Base-by-base conservation (phyloP, 768 basidiomycete species). In the Hericium rajendrae region DNA sequence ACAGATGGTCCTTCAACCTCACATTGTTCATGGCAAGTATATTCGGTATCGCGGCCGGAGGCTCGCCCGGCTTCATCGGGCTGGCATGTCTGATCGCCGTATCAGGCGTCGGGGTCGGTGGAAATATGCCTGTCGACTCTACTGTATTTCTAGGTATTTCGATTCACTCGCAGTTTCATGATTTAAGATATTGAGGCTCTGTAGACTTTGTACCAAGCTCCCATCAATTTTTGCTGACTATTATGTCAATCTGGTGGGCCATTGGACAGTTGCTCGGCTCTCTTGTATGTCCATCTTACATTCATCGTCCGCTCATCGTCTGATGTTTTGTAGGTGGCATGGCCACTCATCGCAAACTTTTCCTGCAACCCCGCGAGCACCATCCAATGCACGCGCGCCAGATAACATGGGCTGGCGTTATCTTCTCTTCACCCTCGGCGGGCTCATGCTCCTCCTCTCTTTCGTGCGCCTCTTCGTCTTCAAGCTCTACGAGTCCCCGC, bases 341-440 rank as follows among this genome's bases (percentile, higher is more conserved):
- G 82, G 82, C 80, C 82, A 2, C 65, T 84, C 24, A 78, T 83
- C 13, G 71, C 78, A 13, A 78, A 80, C 60, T 76, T 77, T 59
- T 79, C 82, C 6, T 84, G 83, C 59, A 32, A 70, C 1, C 64
- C 63, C 2, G 55, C 72, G 0, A 61, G 66, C 3, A 62, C 69
- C 3, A 26, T 26, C 6, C 20, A 9, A 15, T 79, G 79, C 59
- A 57, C 71, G 39, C 74, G 70, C 51, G 65, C 71, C 2, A n/a
- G 60, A 77, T 18, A 84, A 84, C 60, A 83, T 81, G 82, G 82
- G 83, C 22, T 84, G 83, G 83, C 72, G 83, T 28, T 83, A 84
- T 63, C 73, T 82, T 24, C 68, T 82, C 37, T 76, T 80, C 65
- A 72, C 73, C 0, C 74, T 82, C 40, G 80, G 82, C 2, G 80